These are phyloP conservation scores for Citrullus mucosospermus DNA, from an alignment of 306 rosid species.

Conservation along the genomic window DNA sequence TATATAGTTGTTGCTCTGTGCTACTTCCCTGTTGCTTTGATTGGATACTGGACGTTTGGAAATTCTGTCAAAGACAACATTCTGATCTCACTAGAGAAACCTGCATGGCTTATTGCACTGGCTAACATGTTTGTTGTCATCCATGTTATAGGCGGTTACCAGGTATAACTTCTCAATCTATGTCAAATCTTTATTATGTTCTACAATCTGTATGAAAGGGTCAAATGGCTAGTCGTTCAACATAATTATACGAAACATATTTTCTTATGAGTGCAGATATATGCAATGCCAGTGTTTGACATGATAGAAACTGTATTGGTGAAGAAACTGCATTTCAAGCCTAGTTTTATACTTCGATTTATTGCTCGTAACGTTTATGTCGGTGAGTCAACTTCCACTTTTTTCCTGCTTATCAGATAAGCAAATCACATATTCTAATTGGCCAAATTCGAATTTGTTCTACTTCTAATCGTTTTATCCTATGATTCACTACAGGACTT, in stretches of 20 bases:
- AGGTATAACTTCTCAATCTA: slow-evolving; percentile 33
- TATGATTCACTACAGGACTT: slow-evolving; percentile 27
- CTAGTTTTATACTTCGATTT: slow-evolving; percentile 44
- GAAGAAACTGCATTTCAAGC: slow-evolving; percentile 49
- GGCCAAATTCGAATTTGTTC: not conserved
- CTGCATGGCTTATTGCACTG: slow-evolving; percentile 63
- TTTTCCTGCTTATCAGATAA: not conserved
- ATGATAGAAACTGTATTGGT: slow-evolving; percentile 77
- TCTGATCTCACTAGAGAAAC: slow-evolving; percentile 52
- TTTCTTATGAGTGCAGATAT: slow-evolving; percentile 28
- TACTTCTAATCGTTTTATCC: not conserved
- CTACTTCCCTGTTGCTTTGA: slow-evolving; percentile 80
- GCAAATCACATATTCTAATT: not conserved
- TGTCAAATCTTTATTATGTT: not conserved
- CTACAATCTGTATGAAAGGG: not conserved
- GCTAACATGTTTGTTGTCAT: slow-evolving; percentile 87
- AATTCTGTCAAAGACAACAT: slow-evolving; percentile 38
- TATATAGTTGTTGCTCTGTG: slow-evolving; percentile 77
- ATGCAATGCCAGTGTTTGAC: slow-evolving; percentile 92
- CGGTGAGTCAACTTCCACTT: slow-evolving; percentile 32
- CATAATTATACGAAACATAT: not conserved
- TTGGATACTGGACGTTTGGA: slow-evolving; percentile 71
- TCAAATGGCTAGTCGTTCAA: not conserved
- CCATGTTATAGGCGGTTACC: slow-evolving; percentile 91
- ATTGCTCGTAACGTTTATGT: slow-evolving; percentile 46